phyloP scores from a whole-genome alignment of 768 basidiomycete genomes.

The Candolleomyces aberdarensis region DNA sequence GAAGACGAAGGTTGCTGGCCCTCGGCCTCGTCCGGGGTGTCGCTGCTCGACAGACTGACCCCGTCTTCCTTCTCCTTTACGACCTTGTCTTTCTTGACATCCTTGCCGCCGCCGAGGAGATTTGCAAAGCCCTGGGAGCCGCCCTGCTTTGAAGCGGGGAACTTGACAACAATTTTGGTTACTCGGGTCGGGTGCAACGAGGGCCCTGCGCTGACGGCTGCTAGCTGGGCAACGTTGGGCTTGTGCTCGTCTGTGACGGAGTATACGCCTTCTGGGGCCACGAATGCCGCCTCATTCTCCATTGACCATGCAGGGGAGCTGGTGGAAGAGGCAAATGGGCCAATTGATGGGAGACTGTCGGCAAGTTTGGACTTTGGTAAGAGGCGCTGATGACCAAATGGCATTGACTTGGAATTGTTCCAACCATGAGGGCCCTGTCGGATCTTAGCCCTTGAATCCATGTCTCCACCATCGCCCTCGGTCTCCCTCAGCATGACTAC shows the following conservation, averaged over 20 bases:
- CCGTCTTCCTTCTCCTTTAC: slow-evolving; percentile 61
- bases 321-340: neutral
- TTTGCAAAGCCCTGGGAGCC: slow-evolving; percentile 63
- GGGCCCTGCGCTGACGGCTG: slow-evolving; percentile 35
- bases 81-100: slow-evolving; percentile 54
- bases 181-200: slow-evolving; percentile 57
- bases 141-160: slow-evolving; percentile 52
- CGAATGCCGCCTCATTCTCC: slow-evolving; percentile 84
- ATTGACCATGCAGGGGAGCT: slow-evolving; percentile 29
- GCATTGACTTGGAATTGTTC: no score
- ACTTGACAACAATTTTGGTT: slow-evolving; percentile 59
- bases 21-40: slow-evolving; percentile 60
- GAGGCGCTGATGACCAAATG: no score
- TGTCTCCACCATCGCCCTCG: slow-evolving; percentile 29
- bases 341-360: neutral
- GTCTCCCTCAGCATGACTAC: slow-evolving; percentile 9
- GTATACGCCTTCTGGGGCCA: slow-evolving; percentile 89
- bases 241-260: slow-evolving; percentile 86
- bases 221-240: slow-evolving; percentile 45
- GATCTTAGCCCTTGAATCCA: slow-evolving; percentile 46
- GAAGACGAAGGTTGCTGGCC: slow-evolving; percentile 34
- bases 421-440: slow-evolving; percentile 18
- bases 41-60: slow-evolving; percentile 78
- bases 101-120: slow-evolving; percentile 66
- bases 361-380: neutral